Conservation (phyloP, 169 alveolate genomes). For the Cryptosporidium muris region DNA sequence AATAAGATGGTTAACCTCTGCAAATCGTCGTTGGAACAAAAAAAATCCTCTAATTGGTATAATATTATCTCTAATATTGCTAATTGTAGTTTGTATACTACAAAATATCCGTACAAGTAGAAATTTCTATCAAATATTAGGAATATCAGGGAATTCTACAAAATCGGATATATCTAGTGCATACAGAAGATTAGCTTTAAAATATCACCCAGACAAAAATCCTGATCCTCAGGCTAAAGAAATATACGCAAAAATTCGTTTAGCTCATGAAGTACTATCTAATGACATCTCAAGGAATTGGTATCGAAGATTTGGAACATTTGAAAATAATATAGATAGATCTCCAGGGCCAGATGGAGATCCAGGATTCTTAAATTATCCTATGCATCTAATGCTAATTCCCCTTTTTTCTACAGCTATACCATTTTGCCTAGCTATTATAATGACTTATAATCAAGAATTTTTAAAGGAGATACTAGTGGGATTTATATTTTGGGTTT, state of each 20-base stretch:
- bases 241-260: constrained; percentile 78
- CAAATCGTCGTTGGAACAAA: constrained; percentile 66
- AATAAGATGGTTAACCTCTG: constrained; percentile 59
- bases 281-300: constrained; percentile 46
- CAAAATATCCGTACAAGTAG: constrained; percentile 61
- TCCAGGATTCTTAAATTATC: constrained; percentile 38
- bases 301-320: constrained; percentile 53
- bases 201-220: constrained; percentile 93
- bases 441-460: constrained; percentile 66
- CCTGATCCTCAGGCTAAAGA: constrained; percentile 79
- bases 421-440: constrained; percentile 47
- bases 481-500: constrained; percentile 53
- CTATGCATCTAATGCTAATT: constrained; percentile 24
- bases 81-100: constrained; percentile 34
- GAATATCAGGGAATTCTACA: constrained; percentile 81
- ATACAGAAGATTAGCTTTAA: constrained; percentile 90
- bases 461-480: constrained; percentile 13
- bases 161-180: constrained; percentile 87
- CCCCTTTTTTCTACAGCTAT: constrained; percentile 59
- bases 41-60: constrained; percentile 40
- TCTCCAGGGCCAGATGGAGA: constrained; percentile 33
- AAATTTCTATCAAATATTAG: constrained; percentile 82
- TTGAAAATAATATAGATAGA: constrained; percentile 30
- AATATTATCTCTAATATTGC: constrained; percentile 25
- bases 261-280: constrained; percentile 78